Conservation (phyloP, 305 asterid species). For the Solanum aculeatissimum region DNA sequence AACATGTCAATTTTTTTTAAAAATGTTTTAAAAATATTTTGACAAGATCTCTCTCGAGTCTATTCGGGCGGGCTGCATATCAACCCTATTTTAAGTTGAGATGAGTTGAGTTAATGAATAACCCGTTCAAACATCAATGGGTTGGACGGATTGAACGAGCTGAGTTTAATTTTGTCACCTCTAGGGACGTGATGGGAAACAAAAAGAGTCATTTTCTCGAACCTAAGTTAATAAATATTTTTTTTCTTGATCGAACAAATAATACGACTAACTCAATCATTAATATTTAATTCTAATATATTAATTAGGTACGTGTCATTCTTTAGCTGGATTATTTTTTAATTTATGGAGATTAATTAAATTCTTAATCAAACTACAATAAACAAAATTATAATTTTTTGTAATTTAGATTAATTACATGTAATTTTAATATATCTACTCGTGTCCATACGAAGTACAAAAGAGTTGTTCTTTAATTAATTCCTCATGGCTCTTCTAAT, state of each 20-base stretch:
- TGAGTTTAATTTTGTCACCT: no score
- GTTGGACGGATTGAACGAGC: no score
- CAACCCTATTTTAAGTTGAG: no score
- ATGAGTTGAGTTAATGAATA: no score
- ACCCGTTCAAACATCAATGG: accelerated
- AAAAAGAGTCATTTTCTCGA: not conserved
- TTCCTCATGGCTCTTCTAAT: not conserved
- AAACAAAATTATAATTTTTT: not conserved
- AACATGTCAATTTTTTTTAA: no score
- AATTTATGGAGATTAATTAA: not conserved
- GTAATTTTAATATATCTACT: not conserved
- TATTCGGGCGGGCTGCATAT: no score
- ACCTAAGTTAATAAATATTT: not conserved
- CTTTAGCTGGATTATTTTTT: not conserved
- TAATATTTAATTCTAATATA: not conserved
- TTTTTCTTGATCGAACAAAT: not conserved
- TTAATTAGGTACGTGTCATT: not conserved
- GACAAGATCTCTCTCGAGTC: no score
- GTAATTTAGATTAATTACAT: not conserved
- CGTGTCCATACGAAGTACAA: not conserved
- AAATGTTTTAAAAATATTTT: no score
- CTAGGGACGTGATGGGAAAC: no score
- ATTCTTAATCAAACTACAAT: not conserved
- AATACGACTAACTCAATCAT: not conserved
- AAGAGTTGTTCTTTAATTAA: not conserved